Base-by-base conservation (phyloP, 352 stramenopile species). In the Globisporangium emineosum region DNA sequence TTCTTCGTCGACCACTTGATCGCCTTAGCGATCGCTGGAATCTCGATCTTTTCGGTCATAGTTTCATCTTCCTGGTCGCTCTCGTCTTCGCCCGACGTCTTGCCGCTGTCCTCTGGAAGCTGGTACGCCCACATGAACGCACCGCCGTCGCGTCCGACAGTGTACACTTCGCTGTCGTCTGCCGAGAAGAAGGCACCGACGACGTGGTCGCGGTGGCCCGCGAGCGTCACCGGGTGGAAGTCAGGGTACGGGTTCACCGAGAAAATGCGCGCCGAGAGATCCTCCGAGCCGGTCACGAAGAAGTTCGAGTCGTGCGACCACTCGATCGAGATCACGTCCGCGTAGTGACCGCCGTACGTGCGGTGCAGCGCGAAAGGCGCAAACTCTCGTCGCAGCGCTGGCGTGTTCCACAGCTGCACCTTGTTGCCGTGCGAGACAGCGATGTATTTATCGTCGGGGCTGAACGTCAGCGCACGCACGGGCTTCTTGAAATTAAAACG, bases 401-500 rank as follows among this genome's bases (percentile, higher is more conserved):
- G 93, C 13, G 91, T 96, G 60, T 76, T 70, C 93, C 93, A 98
- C 5, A 98, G 69, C 68, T 98, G 86, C 57, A 98, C 77, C 66
- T 97, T 97, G 69, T 86, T 97, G 61, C 90, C 93, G 40, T 95
- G 80, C 9, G 86, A 78, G 33, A 97, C 86, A 10, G 94, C 92
- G 67, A 98, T 88, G 67, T 80, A 96, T 30, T 75, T 69, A 74
- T 97, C 79, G 60, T 98, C 81, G 0, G 92, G 94, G 57, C 86
- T 97, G 74, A 98, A 98, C 52, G 62, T 76, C 33, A 97, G 68
- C 27, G 90, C 87, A 7, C 79, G 70, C 29, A 98, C 90, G 42
- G 77, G 88, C 57, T 94, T 88, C 71, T 98, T 98, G 63, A 98
- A 98, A 75, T 98, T 94, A 76, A 98, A 97, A 55, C 93, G 87